A percentile compares a stretch with the other conserved stretches of the same genome.
Conservation (phyloP, 208 protist species). For the Leishmania tarentolae region DNA sequence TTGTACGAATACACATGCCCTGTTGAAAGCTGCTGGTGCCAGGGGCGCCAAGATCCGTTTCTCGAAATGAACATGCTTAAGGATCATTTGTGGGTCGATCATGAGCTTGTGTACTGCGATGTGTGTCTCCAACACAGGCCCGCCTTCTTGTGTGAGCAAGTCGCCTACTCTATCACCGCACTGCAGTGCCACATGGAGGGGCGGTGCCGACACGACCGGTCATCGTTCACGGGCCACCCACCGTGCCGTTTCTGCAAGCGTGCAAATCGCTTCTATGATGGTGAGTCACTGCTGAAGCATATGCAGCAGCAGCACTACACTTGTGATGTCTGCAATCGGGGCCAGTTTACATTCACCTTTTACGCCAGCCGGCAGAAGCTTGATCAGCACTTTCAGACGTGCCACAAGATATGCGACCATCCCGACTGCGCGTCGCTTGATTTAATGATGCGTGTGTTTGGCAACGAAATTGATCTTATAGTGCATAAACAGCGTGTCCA, state of each 20-base stretch:
- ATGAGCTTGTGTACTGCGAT: slow-evolving; percentile 71
- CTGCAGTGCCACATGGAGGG: slow-evolving; percentile 72
- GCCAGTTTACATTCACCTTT: slow-evolving; percentile 85
- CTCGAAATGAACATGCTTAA: slow-evolving; percentile 51
- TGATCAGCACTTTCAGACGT: slow-evolving; percentile 67
- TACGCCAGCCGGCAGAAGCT: slow-evolving; percentile 80
- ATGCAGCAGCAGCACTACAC: slow-evolving; percentile 91
- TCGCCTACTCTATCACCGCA: slow-evolving; percentile 51
- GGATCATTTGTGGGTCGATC: slow-evolving; percentile 71
- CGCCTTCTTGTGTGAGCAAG: slow-evolving; percentile 87
- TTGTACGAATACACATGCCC: slow-evolving; percentile 81
- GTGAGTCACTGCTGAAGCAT: slow-evolving; percentile 83
- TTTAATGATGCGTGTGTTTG: slow-evolving; percentile 84
- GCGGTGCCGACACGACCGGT: slow-evolving; percentile 49
- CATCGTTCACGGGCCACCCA: slow-evolving; percentile 86
- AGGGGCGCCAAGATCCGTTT: slow-evolving; percentile 81
- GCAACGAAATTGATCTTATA: slow-evolving; percentile 77
- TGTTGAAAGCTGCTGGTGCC: slow-evolving; percentile 60
- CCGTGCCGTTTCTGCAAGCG: slow-evolving; percentile 77
- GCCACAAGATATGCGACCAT: slow-evolving; percentile 89
- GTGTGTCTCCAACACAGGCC: slow-evolving; percentile 74
- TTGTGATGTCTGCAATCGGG: slow-evolving; percentile 87
- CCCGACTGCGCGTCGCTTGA: slow-evolving; percentile 72
- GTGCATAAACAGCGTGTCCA: slow-evolving; percentile 84
- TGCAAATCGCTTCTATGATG: slow-evolving; percentile 71